These are phyloP conservation scores for Hygrophorus pudorinus DNA, from an alignment of 768 basidiomycete genomes.

Conservation along the genomic window DNA sequence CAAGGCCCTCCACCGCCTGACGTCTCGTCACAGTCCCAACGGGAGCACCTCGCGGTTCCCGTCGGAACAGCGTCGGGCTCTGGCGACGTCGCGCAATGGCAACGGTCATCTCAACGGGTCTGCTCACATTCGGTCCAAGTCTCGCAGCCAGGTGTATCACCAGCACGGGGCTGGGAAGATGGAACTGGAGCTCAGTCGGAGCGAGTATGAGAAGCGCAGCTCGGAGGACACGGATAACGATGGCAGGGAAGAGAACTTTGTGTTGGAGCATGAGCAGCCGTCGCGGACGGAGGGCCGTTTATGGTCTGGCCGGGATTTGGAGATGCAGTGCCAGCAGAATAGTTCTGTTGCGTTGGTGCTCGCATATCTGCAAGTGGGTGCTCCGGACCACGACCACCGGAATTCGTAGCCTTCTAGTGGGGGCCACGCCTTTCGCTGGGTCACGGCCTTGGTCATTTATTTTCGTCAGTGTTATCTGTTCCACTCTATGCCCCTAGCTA, in stretches of 20 bases:
- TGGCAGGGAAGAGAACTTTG: conserved; percentile 21
- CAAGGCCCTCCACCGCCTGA: conserved; percentile 2
- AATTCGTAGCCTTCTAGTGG: not conserved
- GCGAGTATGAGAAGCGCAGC: conserved; percentile 7
- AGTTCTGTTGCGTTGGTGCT: conserved; percentile 74
- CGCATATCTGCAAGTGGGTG: conserved; percentile 45
- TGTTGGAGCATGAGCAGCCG: conserved; percentile 16
- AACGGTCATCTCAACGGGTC: conserved; percentile 15
- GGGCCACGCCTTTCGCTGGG: not conserved
- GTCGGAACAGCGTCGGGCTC: conserved; percentile 9
- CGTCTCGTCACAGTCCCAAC: conserved; percentile 11
- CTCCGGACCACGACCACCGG: conserved; percentile 24
- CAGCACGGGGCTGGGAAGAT: conserved; percentile 53
- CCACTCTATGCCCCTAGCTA: not conserved
- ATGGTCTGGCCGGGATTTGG: conserved; percentile 79
- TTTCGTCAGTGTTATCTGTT: not conserved
- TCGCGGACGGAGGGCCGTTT: conserved; percentile 35
- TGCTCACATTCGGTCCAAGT: conserved; percentile 51
- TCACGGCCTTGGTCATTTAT: not conserved
- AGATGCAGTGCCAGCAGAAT: conserved; percentile 82
- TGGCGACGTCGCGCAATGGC: conserved; percentile 9
- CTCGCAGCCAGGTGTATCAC: conserved; percentile 61
- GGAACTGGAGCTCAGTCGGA: conserved; percentile 42
- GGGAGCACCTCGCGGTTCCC: conserved; percentile 12
- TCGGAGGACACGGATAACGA: conserved; percentile 12